A percentile compares a stretch with the other conserved stretches of the same genome.
These are phyloP conservation scores for Apiospora rasikravindrae DNA, from an alignment of 2,329 filamentous ascomycete genomes.

Conservation along the genomic window DNA sequence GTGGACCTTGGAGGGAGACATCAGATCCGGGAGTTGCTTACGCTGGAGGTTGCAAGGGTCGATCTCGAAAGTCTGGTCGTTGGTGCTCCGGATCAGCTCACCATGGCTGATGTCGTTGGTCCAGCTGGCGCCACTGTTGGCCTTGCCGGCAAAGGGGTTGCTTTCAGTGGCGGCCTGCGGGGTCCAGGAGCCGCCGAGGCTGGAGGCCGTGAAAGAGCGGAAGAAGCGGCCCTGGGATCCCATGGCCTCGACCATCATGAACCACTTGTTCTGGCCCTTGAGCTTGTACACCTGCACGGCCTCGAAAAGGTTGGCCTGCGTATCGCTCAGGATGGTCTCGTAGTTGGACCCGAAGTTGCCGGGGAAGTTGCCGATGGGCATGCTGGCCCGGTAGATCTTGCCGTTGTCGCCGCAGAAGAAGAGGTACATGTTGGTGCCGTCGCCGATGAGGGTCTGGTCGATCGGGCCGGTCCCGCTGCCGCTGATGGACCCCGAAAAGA, in stretches of 20 bases:
- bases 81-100: constrained; percentile 60
- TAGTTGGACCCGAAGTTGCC: constrained; percentile 60
- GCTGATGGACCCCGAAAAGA: constrained; percentile 62
- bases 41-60: constrained; percentile 67
- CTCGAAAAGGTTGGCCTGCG: constrained; percentile 66
- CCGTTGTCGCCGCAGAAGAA: constrained; percentile 74
- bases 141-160: constrained; percentile 70
- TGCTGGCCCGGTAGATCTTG: constrained; percentile 67
- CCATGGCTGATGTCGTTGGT: constrained; percentile 72
- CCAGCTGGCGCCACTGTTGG: constrained; percentile 68
- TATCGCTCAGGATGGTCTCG: constrained; percentile 57
- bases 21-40: not conserved
- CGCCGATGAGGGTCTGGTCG: constrained; percentile 69
- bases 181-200: constrained; percentile 63
- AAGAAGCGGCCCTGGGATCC: constrained; percentile 66
- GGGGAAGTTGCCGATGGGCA: constrained; percentile 68
- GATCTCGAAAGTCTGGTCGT: constrained; percentile 67
- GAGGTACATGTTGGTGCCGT: constrained; percentile 66
- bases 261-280: constrained; percentile 56
- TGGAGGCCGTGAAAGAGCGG: constrained; percentile 67
- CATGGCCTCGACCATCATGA: constrained; percentile 71
- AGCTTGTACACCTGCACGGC: constrained; percentile 70
- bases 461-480: constrained; percentile 59
- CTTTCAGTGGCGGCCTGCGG: constrained; percentile 59
- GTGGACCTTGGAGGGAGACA: not conserved